Conservation (phyloP, 2,329 filamentous ascomycete genomes). For the Sphaerulina populicola region DNA sequence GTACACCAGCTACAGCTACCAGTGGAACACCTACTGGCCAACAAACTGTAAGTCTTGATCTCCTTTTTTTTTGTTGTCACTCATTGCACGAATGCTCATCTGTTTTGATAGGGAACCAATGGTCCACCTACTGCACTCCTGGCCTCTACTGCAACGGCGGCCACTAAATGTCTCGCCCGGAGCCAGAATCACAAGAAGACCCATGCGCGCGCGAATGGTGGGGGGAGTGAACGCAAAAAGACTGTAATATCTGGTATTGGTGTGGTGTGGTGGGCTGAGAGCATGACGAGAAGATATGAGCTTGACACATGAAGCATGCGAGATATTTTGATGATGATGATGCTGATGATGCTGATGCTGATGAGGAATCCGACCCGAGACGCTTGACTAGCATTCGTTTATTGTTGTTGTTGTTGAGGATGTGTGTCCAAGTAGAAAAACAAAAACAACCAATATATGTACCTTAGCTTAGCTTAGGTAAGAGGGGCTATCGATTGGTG, state of each 20-base stretch:
- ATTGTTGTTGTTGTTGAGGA: not conserved
- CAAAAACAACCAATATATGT: too few relatives aligned
- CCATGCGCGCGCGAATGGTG: not conserved
- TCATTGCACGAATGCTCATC: too few relatives aligned
- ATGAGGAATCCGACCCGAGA: not conserved
- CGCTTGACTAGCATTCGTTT: constrained; percentile 3
- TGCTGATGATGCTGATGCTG: too few relatives aligned
- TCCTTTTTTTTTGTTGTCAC: too few relatives aligned
- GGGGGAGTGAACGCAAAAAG: not conserved
- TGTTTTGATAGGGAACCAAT: not conserved
- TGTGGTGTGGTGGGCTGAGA: not conserved
- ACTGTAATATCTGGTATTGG: not conserved
- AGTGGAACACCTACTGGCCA: constrained; percentile 3
- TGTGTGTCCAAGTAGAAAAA: too few relatives aligned
- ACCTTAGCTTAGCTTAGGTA: too few relatives aligned
- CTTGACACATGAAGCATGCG: constrained; percentile 3
- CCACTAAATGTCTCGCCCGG: not conserved
- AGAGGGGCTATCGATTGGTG: too few relatives aligned
- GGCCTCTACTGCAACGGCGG: not conserved
- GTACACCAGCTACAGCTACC: not conserved
- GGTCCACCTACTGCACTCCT: not conserved
- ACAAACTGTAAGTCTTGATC: not conserved
- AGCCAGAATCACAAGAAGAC: not conserved
- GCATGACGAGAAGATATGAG: not conserved
- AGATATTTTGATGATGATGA: too few relatives aligned